These are phyloP conservation scores for Marvania coccoides DNA, from an alignment of 139 green algal genomes.

Conservation along the genomic window DNA sequence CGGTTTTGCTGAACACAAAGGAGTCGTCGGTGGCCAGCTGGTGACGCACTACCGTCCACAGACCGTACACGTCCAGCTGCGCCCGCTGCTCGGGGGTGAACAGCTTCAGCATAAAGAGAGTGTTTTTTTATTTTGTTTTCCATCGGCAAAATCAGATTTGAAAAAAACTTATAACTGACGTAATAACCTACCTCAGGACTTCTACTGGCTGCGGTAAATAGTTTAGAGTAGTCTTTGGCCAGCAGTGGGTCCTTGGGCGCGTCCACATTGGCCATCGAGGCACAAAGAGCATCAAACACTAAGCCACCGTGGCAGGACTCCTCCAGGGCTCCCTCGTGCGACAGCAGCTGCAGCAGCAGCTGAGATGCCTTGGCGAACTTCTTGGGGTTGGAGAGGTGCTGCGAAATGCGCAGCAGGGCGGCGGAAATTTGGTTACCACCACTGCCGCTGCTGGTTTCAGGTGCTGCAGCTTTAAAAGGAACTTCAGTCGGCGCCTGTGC, in stretches of 20 bases:
- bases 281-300: conserved; percentile 45
- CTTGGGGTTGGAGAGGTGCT: conserved; percentile 47
- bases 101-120: conserved; percentile 22
- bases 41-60: conserved; percentile 41
- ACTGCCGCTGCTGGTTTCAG: too few species aligned
- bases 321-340: conserved; percentile 6
- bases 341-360: conserved; percentile 63
- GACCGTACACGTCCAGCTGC: conserved; percentile 51
- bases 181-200: conserved; percentile 15
- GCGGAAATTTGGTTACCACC: conserved; percentile 38
- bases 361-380: conserved; percentile 67
- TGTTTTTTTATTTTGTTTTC: background rate
- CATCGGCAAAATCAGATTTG: background rate
- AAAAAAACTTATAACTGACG: too few species aligned
- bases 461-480: too few species aligned
- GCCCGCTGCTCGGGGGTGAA: conserved; percentile 30
- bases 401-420: conserved; percentile 44
- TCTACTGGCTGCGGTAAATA: conserved; percentile 32
- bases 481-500: too few species aligned
- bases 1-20: conserved; percentile 60
- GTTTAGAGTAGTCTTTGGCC: conserved; percentile 26
- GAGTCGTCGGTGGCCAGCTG: conserved; percentile 55
- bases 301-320: conserved; percentile 8
- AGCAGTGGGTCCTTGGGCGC: conserved; percentile 17
- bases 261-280: conserved; percentile 8